Percentiles rank a stretch among this genome's conserved stretches.
phyloP scores from a whole-genome alignment of 345 rosid species.

The Linum usitatissimum region DNA sequence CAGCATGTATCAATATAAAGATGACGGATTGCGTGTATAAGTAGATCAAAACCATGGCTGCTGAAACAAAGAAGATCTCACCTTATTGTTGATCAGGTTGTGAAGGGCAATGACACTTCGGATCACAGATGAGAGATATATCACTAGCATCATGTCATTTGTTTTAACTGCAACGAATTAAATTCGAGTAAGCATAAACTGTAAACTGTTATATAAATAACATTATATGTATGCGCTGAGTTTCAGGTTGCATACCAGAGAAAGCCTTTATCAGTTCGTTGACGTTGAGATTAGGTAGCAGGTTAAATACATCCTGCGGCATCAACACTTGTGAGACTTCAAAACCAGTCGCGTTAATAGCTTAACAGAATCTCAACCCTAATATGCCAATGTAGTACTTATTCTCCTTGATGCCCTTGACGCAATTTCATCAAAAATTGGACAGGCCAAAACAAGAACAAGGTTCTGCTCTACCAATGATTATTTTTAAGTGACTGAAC shows the following conservation, averaged over 20 bases:
- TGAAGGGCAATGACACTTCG: conserved; percentile 85
- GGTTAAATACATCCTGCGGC: conserved; percentile 76
- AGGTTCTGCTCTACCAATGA: not conserved
- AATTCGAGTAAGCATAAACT: not conserved
- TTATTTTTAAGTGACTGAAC: not conserved
- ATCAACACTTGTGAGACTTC: not conserved
- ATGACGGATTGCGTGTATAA: not conserved
- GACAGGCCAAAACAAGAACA: not conserved
- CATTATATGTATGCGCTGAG: too few relatives aligned
- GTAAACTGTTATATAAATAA: too few relatives aligned
- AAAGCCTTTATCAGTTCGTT: conserved; percentile 65
- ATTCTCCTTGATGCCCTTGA: too few relatives aligned
- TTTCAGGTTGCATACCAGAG: conserved; percentile 42
- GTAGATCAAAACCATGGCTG: not conserved
- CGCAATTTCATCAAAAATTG: not conserved
- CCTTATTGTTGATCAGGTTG: conserved; percentile 95
- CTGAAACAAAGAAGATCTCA: conserved; percentile 9
- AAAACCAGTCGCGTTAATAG: not conserved
- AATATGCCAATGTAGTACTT: too few relatives aligned
- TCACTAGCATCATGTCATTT: conserved; percentile 85
- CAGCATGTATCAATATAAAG: not conserved
- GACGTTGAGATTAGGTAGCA: conserved; percentile 74
- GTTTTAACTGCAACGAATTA: conserved; percentile 51
- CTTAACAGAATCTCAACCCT: not conserved
- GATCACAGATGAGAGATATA: conserved; percentile 66